Percentiles rank a stretch among this genome's conserved stretches.
Conservation (phyloP, 2,329 filamentous ascomycete genomes). For the Fusarium stilboides region DNA sequence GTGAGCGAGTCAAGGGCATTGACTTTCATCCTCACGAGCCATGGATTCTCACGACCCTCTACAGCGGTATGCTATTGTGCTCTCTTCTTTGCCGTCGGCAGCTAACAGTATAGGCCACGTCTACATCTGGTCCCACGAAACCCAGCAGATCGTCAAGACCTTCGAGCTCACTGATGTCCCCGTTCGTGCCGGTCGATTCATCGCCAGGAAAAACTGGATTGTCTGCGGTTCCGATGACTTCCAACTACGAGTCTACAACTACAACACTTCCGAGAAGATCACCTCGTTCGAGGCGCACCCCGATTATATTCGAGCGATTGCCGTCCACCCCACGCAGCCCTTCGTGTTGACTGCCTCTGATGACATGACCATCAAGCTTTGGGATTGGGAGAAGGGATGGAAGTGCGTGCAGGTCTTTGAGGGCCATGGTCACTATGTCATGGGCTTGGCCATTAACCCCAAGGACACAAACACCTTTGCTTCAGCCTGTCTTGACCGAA, state of each 20-base stretch:
- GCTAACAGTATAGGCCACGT: constrained; percentile 79
- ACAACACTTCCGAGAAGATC: constrained; percentile 99
- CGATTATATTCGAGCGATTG: constrained; percentile 97
- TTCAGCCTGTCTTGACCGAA: constrained; percentile 94
- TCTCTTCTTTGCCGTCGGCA: not conserved
- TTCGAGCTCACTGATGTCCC: constrained; percentile 99
- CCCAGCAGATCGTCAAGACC: constrained; percentile 96
- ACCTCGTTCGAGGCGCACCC: constrained; percentile 97
- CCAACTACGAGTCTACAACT: constrained; percentile 92
- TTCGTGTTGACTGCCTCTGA: constrained; percentile 97
- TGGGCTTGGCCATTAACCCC: constrained; percentile 96
- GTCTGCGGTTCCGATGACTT: constrained; percentile 97
- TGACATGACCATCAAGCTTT: constrained; percentile 98
- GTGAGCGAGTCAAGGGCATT: constrained; percentile 96
- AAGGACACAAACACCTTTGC: constrained; percentile 95
- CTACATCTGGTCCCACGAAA: constrained; percentile 99
- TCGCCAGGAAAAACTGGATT: constrained; percentile 99
- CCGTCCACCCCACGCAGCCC: constrained; percentile 93
- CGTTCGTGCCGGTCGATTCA: constrained; percentile 94
- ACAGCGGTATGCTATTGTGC: constrained; percentile 78
- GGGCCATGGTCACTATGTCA: constrained; percentile 95
- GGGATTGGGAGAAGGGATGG: constrained; percentile 99
- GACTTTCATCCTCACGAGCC: constrained; percentile 98
- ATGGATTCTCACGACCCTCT: constrained; percentile 96
- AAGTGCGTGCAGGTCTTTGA: constrained; percentile 98